Conservation (phyloP, 2,329 filamentous ascomycete species). For the Fusarium sp. region DNA sequence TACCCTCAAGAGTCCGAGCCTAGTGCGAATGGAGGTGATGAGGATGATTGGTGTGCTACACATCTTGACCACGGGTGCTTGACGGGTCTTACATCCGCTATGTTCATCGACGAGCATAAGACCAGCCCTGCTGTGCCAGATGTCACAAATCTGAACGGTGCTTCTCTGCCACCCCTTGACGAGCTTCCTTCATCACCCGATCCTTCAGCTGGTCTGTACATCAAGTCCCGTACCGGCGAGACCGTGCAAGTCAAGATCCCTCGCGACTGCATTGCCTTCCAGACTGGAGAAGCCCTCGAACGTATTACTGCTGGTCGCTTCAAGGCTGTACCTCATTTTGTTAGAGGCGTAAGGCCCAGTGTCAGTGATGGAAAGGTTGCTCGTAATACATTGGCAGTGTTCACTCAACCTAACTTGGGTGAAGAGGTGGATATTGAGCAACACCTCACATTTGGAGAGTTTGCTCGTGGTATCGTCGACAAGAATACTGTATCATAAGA, state of each 20-base stretch:
- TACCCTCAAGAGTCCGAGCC: constrained; percentile 72
- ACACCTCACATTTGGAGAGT: constrained; percentile 78
- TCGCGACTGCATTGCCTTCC: constrained; percentile 90
- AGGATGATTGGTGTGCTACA: constrained; percentile 95
- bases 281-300: constrained; percentile 93
- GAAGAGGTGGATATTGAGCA: constrained; percentile 79
- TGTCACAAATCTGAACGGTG: constrained; percentile 37
- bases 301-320: constrained; percentile 92
- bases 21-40: constrained; percentile 58
- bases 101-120: constrained; percentile 87
- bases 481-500: constrained; percentile 66
- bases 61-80: constrained; percentile 93
- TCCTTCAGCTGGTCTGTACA: constrained; percentile 89
- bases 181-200: constrained; percentile 85
- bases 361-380: constrained; percentile 68
- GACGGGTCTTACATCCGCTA: constrained; percentile 92
- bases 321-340: constrained; percentile 95
- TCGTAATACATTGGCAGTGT: constrained; percentile 92
- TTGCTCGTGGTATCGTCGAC: constrained; percentile 72
- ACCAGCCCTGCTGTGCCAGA: constrained; percentile 52
- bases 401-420: constrained; percentile 93
- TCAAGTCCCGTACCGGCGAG: constrained; percentile 83
- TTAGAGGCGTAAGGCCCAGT: constrained; percentile 76
- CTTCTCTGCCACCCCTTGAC: constrained; percentile 64
- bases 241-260: constrained; percentile 95